Evolutionary conservation across 176 grass and related monocot genomes (phyloP).

Genomic region (Miscanthus lutarioriparius): DNA sequence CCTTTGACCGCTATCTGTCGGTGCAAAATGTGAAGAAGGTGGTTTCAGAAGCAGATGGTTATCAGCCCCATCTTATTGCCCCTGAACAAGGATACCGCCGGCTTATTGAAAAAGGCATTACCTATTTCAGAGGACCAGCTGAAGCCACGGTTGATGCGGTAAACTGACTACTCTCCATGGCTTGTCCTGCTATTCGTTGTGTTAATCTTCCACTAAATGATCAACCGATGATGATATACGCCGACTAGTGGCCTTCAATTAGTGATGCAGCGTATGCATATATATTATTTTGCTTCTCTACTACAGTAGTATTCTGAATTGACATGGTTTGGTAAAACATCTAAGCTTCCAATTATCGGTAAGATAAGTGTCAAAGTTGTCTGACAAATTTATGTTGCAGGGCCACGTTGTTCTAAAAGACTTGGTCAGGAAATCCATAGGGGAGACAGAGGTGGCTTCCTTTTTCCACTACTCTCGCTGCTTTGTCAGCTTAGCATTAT

Average conservation of each 20-base stretch:
- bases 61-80: constrained; percentile 79
- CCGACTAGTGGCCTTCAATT: background rate
- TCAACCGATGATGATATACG: background rate
- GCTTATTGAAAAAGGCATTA: constrained; percentile 21
- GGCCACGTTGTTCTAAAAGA: constrained; percentile 65
- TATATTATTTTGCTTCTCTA: background rate
- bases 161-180: constrained; percentile 16
- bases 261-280: background rate
- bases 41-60: constrained; percentile 70
- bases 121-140: constrained; percentile 66
- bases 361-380: background rate
- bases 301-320: background rate
- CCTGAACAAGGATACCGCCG: constrained; percentile 61
- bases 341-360: background rate
- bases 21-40: constrained; percentile 24
- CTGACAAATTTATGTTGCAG: constrained; percentile 43
- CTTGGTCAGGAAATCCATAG: constrained; percentile 67
- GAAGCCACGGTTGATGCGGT: constrained; percentile 75
- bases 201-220: background rate
- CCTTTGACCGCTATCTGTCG: background rate
- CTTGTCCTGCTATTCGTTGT: background rate
- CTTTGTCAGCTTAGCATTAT: background rate
- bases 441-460: constrained; percentile 57
- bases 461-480: background rate
- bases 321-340: background rate